Evolutionary conservation across 2,329 filamentous ascomycete genomes (phyloP).

Genomic region (Massarina eburnea): DNA sequence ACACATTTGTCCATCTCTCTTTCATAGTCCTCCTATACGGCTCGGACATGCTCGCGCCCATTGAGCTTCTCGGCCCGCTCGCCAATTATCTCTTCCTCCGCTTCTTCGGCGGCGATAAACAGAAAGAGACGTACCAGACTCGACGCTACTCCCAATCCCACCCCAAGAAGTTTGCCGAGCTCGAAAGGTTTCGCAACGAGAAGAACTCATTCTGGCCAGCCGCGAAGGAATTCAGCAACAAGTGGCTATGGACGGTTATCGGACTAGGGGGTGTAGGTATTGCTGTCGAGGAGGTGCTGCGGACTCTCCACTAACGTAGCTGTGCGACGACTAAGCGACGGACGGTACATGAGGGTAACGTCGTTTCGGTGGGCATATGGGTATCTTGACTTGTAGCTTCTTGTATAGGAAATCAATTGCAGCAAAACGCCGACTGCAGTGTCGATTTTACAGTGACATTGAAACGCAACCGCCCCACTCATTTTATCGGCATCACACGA

Average conservation of each 20-base stretch:
- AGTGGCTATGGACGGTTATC: constrained; percentile 58
- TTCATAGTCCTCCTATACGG: constrained; percentile 61
- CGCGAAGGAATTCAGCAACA: constrained; percentile 53
- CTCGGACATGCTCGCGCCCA: constrained; percentile 56
- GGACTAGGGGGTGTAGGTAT: constrained; percentile 54
- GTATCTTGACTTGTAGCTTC: too few species aligned
- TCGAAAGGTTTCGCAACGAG: constrained; percentile 54
- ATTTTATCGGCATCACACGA: too few species aligned
- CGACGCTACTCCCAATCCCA: constrained; percentile 55
- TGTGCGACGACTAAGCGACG: too few species aligned
- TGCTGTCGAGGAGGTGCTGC: constrained; percentile 48
- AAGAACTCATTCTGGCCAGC: constrained; percentile 65
- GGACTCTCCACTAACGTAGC: constrained; percentile 36
- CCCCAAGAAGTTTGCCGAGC: constrained; percentile 55
- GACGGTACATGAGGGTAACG: too few species aligned
- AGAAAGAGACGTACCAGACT: constrained; percentile 57
- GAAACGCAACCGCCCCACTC: too few species aligned
- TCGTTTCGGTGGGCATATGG: too few species aligned
- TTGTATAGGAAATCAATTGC: too few species aligned
- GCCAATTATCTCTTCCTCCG: constrained; percentile 63
- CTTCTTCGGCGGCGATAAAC: constrained; percentile 58
- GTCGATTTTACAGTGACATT: too few species aligned
- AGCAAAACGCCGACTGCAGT: too few species aligned
- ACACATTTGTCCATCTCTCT: constrained; percentile 60
- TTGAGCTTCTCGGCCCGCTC: constrained; percentile 58